Conservation (phyloP, 257 asterid species). For the Lycium barbarum region DNA sequence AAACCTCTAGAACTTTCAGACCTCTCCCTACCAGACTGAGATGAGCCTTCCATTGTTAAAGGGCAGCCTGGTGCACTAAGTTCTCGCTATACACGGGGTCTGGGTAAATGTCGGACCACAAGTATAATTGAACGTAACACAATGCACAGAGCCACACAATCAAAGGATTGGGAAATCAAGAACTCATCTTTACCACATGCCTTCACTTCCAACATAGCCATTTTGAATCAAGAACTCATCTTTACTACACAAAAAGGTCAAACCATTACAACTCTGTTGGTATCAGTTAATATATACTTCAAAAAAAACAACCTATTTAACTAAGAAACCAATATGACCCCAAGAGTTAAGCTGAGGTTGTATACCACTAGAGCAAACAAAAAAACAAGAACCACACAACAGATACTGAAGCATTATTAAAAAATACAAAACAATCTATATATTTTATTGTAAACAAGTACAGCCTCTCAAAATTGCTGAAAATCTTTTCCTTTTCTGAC, state of each 20-base stretch:
- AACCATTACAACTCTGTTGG: background rate
- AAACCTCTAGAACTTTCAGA: conserved; percentile 71
- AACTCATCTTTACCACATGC: conserved; percentile 12
- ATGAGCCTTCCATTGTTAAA: conserved; percentile 79
- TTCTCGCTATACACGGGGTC: no score
- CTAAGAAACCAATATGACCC: background rate
- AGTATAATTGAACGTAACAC: conserved; percentile 44
- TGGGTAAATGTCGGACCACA: no score
- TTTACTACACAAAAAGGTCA: conserved; percentile 29
- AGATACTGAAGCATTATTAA: conserved; percentile 29
- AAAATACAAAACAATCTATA: background rate
- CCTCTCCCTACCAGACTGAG: conserved; percentile 83
- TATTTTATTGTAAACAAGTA: conserved; percentile 36
- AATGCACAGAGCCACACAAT: conserved; percentile 34
- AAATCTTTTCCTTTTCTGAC: conserved; percentile 1
- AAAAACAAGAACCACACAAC: conserved; percentile 51
- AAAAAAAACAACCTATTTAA: background rate
- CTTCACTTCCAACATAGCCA: conserved; percentile 46
- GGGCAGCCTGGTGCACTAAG: no score
- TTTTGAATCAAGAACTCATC: conserved; percentile 49
- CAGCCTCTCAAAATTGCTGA: conserved; percentile 62
- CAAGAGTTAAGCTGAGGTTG: conserved; percentile 24
- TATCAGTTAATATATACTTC: background rate
- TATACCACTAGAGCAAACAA: conserved; percentile 33
- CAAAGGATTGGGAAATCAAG: conserved; percentile 32